Base-by-base conservation (phyloP, 352 stramenopile species). In the Pythium aristosporum region DNA sequence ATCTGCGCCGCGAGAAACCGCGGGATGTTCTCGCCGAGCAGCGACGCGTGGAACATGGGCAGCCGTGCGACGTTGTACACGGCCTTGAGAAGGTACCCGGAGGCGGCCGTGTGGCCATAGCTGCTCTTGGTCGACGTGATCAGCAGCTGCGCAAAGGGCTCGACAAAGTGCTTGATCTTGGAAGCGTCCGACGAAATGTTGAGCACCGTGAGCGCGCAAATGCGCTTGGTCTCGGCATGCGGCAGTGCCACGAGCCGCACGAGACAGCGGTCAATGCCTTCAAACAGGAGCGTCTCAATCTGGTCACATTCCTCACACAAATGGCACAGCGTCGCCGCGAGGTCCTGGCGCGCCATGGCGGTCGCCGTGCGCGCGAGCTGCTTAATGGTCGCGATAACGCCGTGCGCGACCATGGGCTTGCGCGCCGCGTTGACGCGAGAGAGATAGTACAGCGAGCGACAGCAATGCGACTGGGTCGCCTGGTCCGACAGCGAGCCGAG, bases 211-310 rank as follows among this genome's bases (percentile, higher is more conserved):
- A 88, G 65, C 8, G 79, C 80, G 37, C 82, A 90, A 41, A 89
- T 86, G 10, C 82, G 84, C 44, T 85, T 88, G 43, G 80, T 91
- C 55, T 93, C 84, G 32, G 54, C 54, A 25, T 75, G 82, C 13
- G 77, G 52, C 0, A 75, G 66, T 18, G 72, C 70, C 20, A 84
- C 72, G 16, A 93, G 60, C 1, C 77, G 75, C 20, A 74, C 60
- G 12, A 93, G 67, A 7, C 72, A 77, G 16, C 82, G 82, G 37
- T 93, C 84, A 13, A 90, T 77, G 41, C 84, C 84, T 57, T 93
- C 84, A 42, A 84, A 83, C 28, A 91, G 74, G 46, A 91, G 68
- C 15, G 73, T 49, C 53, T 93, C 84, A 1, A 83, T 70, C 3
- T 84, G 63, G 3, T 73, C 74, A 34, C 66, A 59, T 61, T 91